Base-by-base conservation (phyloP, 805 yeast species). In the Metschnikowia hibisci region DNA sequence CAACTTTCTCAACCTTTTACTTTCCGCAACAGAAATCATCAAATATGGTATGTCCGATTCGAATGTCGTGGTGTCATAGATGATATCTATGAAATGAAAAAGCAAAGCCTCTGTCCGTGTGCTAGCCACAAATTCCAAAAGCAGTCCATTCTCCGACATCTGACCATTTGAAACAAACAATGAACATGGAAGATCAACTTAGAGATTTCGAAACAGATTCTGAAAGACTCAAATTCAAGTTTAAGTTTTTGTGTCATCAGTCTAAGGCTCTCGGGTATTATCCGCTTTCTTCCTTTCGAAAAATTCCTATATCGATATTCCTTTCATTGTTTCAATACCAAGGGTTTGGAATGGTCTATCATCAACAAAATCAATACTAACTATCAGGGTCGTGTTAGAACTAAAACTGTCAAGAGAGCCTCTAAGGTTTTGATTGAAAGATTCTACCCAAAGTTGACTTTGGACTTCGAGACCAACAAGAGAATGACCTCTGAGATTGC, bases 371-470 rank as follows among this genome's bases (percentile, higher is more conserved):
- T 25, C 38, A 43, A 52, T 58, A 57, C 62, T 59, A 56, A 53
- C 57, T 43, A 23, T 15, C 66, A 88, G 99, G 99, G 99, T 84
- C 93, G 98, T 78, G 99, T 95, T 84, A 90, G 99, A 86, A 93
- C 99, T 66, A 95, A 93, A 84, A 93, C 99, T 78, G 98, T 93
- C 78, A 93, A 93, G 88, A 87, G 98, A 81, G 98, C 99, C 78
- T 86, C 99, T 69, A 95, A 95, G 86, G 96, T 90, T 74, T 82
- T 95, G 77, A 93, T 93, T 73, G 99, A 93, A 84, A 87, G 95
- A 73, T 91, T 90, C 86, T 93, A 93, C 84, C 99, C 99, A 76
- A 93, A 95, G 82, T 88, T 93, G 77, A 91, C 98, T 66, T 78
- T 87, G 80, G 99, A 93, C 78, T 93, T 93, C 76, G 97, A 93